Percentiles rank a stretch among this genome's conserved stretches.
phyloP scores from a whole-genome alignment of 106 monocot species.

The Allium cepa region DNA sequence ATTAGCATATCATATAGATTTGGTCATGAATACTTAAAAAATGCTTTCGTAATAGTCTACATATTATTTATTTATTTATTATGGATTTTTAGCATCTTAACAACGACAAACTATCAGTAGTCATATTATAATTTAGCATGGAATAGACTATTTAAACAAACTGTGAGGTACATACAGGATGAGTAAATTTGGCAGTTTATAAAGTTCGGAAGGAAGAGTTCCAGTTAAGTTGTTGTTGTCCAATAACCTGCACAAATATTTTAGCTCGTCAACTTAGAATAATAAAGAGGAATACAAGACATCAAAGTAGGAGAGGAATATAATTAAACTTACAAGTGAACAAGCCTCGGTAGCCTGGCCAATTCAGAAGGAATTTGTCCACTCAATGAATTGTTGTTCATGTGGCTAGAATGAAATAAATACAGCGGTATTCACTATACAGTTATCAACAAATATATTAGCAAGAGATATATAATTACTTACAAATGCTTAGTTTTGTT shows the following conservation, averaged over 20 bases:
- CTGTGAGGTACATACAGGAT: constrained; percentile 64
- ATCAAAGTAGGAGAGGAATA: neutral
- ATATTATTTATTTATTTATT: neutral
- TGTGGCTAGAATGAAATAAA: constrained; percentile 54
- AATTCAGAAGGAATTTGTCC: constrained; percentile 87
- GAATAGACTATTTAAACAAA: neutral
- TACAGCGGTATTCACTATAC: neutral
- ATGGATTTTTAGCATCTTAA: neutral
- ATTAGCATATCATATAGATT: too few species aligned
- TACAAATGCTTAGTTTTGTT: constrained; percentile 88
- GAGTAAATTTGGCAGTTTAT: constrained; percentile 49
- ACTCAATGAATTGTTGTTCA: constrained; percentile 98
- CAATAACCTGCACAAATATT: constrained; percentile 61
- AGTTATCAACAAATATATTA: constrained; percentile 3
- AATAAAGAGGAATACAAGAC: constrained; percentile 1
- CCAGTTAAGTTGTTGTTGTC: constrained; percentile 98
- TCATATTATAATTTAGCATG: neutral
- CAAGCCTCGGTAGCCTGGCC: constrained; percentile 62
- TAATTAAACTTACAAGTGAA: constrained; percentile 75
- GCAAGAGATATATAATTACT: constrained; percentile 27
- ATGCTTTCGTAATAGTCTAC: too few species aligned
- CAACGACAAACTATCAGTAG: neutral
- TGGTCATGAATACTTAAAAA: too few species aligned
- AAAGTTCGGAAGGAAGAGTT: constrained; percentile 60
- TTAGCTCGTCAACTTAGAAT: constrained; percentile 18